Base-by-base conservation (phyloP, 192 early-diverging fungal species). In the Backusella liffmaniae region DNA sequence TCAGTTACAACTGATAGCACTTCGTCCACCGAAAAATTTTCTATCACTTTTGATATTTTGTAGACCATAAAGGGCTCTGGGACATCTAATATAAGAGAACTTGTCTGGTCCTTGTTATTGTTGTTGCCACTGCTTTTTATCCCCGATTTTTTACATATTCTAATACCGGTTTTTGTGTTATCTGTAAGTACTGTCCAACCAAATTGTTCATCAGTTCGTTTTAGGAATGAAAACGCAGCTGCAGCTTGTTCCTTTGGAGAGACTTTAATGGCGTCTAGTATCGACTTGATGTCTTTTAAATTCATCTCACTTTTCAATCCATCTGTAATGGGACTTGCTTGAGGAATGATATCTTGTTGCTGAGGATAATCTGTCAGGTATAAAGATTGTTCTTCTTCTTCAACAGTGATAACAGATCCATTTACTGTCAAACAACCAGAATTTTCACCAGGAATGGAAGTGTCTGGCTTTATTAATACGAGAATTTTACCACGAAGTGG, bases 41-140 rank as follows among this genome's bases (percentile, higher is more conserved):
- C 86, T 7, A 88, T 85, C n/a, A 88, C 86, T 44, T 86, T 88
- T 26, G 82, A 79, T 6, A 79, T 84, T 72, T 85, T 83, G 26
- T 84, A 82, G 23, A 86, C 72, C 66, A 81, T 75, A 26, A 80
- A 82, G 30, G 85, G 83, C 12, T 86, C 81, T 9, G 84, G 82
- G 3, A 88, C 79, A 4, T 84, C 80, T 6, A 77, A 32, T 53
- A 46, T 36, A 3, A 67, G 35, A 5, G 66, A 67, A 36, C 32
- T 35, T 36, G 29, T 6, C 9, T 67, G 32, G 29, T 71, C 44
- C 21, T 26, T 26, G 4, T 41, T 39, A 42, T 34, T 29, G 53
- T 59, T 53, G 36, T 49, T n/a, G 37, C 36, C 16, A 75, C 42
- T 26, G 12, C 56, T 62, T 46, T 76, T 76, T 3, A 76, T 75